phyloP scores from a whole-genome alignment of 208 protist genomes.

The Kentomonas sorsogonicus region DNA sequence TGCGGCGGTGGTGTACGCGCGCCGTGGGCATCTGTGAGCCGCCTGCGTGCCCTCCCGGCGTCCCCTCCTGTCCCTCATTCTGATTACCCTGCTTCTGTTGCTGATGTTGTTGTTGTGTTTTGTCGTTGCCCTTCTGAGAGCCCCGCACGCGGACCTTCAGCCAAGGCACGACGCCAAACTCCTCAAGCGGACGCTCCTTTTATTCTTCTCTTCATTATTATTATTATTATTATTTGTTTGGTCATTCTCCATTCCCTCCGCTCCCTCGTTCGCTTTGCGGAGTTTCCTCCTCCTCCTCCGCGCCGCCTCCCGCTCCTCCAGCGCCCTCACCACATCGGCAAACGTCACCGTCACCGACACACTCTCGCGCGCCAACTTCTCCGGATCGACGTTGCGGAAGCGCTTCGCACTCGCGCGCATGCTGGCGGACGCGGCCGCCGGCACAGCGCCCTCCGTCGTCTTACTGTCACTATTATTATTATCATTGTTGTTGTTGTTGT shows the following conservation, averaged over 20 bases:
- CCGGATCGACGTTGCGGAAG: background rate
- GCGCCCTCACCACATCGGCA: conserved; percentile 7
- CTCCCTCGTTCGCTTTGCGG: background rate
- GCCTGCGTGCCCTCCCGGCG: background rate
- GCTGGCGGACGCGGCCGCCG: too few relatives aligned
- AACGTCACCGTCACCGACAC: conserved; percentile 4
- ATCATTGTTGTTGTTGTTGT: too few relatives aligned
- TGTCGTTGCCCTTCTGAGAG: too few relatives aligned
- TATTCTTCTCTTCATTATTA: too few relatives aligned
- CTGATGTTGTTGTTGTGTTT: too few relatives aligned
- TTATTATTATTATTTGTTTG: too few relatives aligned
- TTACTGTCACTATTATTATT: too few relatives aligned
- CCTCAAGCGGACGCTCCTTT: too few relatives aligned
- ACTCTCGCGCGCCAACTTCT: conserved; percentile 6
- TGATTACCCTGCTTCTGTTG: too few relatives aligned
- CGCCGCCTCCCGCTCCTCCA: conserved; percentile 10
- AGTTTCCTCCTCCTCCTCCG: background rate
- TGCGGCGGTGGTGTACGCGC: background rate
- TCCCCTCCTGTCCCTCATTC: background rate
- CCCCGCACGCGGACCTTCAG: conserved; percentile 19
- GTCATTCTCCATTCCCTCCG: too few relatives aligned
- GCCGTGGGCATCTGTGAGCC: background rate
- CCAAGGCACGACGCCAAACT: conserved; percentile 18
- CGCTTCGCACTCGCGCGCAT: too few relatives aligned
- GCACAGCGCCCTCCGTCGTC: too few relatives aligned